A percentile compares a stretch with the other conserved stretches of the same genome.
Conservation (phyloP, 2,329 filamentous ascomycete genomes). For the Dryadomyces quercus-mongolicae region DNA sequence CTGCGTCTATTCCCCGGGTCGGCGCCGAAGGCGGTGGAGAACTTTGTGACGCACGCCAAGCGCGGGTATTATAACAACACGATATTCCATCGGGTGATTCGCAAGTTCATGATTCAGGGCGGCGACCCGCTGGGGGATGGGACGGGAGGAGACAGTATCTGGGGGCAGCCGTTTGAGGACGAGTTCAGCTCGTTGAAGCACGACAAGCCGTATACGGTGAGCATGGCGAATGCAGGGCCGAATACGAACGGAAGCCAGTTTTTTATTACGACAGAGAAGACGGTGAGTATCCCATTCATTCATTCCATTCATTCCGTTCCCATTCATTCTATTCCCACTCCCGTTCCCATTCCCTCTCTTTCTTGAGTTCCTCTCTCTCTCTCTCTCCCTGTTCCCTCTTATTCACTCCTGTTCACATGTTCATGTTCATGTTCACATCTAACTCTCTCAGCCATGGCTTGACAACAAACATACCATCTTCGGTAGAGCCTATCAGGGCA, state of each 20-base stretch:
- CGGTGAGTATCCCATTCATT: constrained; percentile 36
- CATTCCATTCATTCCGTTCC: not conserved
- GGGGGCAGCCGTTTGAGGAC: constrained; percentile 85
- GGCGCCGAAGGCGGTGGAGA: constrained; percentile 90
- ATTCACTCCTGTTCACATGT: not conserved
- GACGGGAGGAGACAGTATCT: constrained; percentile 83
- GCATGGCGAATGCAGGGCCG: constrained; percentile 94
- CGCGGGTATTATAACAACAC: constrained; percentile 95
- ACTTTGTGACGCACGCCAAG: constrained; percentile 85
- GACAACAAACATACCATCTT: constrained; percentile 97
- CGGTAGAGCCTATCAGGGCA: constrained; percentile 74
- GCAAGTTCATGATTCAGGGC: constrained; percentile 94
- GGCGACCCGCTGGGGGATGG: constrained; percentile 82
- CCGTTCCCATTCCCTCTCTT: not conserved
- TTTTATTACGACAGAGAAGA: constrained; percentile 96
- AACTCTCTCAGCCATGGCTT: constrained; percentile 59
- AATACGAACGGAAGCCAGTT: constrained; percentile 96
- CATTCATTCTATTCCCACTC: not conserved
- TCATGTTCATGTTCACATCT: not conserved
- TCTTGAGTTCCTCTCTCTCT: not conserved
- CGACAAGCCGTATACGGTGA: constrained; percentile 91
- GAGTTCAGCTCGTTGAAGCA: constrained; percentile 87
- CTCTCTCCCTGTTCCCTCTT: not conserved
- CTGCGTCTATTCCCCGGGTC: constrained; percentile 86
- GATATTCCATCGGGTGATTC: constrained; percentile 93